A percentile compares a stretch with the other conserved stretches of the same genome.
These are phyloP conservation scores for Trichoderma citrinoviride DNA, from an alignment of 2,329 filamentous ascomycete genomes.

Conservation along the genomic window DNA sequence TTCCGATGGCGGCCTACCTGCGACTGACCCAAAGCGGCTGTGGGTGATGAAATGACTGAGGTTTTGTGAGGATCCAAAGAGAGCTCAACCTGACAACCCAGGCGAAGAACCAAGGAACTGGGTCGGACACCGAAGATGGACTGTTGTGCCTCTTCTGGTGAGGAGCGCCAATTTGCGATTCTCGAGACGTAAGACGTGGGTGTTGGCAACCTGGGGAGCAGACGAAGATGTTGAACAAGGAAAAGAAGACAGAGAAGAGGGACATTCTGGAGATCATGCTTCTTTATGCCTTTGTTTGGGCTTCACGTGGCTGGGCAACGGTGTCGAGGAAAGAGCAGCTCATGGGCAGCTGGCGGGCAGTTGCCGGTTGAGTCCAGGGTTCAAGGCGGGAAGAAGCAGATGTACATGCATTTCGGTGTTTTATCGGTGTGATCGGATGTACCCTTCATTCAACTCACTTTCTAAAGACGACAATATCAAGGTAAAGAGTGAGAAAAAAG, in stretches of 20 bases:
- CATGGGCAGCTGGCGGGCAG: not conserved
- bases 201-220: not conserved
- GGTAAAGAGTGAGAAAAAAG: too few relatives aligned
- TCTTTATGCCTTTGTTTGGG: not conserved
- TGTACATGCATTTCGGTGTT: not conserved
- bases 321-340: not conserved
- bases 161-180: not conserved
- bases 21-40: not conserved
- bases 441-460: too few relatives aligned
- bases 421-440: too few relatives aligned
- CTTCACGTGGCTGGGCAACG: not conserved
- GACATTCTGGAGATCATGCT: not conserved
- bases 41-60: not conserved
- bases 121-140: too few relatives aligned
- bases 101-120: not conserved
- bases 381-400: not conserved
- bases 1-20: not conserved
- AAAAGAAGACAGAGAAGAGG: not conserved
- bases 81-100: not conserved
- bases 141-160: not conserved
- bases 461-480: too few relatives aligned
- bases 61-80: not conserved
- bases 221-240: not conserved
- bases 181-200: not conserved
- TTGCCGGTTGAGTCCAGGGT: not conserved